phyloP scores from a whole-genome alignment of 106 monocot species.

The Agapanthus africanus region DNA sequence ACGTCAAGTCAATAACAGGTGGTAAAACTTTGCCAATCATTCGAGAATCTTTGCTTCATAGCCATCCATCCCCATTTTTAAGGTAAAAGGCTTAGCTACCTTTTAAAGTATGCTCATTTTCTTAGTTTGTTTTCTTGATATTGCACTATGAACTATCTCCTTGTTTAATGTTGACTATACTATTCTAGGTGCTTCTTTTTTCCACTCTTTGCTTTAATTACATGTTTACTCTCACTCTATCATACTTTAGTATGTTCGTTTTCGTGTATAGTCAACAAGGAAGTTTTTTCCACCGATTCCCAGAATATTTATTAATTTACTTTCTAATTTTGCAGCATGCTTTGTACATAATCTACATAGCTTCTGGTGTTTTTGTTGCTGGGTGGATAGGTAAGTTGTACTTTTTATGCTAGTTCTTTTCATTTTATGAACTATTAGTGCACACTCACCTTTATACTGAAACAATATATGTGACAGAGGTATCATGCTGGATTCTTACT shows the following conservation, averaged over 20 bases:
- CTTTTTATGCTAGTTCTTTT: background rate
- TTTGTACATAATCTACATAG: constrained; percentile 81
- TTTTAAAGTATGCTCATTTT: too few relatives aligned
- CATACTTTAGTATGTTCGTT: too few relatives aligned
- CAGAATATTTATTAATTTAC: too few relatives aligned
- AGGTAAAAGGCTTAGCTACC: too few relatives aligned
- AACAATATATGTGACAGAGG: constrained; percentile 44
- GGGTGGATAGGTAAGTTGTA: constrained; percentile 82
- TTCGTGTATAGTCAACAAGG: too few relatives aligned
- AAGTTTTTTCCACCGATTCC: too few relatives aligned
- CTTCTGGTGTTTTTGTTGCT: constrained; percentile 70
- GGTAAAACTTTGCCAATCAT: background rate
- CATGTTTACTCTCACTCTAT: too few relatives aligned
- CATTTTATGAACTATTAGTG: background rate
- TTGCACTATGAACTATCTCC: too few relatives aligned
- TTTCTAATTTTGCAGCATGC: constrained; percentile 67
- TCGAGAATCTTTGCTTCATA: background rate
- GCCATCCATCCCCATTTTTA: too few relatives aligned
- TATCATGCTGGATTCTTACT: constrained; percentile 95
- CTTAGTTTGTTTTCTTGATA: background rate
- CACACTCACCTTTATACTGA: background rate
- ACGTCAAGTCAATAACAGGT: background rate
- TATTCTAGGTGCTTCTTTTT: too few relatives aligned
- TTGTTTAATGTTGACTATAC: too few relatives aligned
- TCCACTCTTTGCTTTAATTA: too few relatives aligned